Percentiles rank a stretch among this genome's conserved stretches.
Conservation (phyloP, 2,329 filamentous ascomycete species). For the Myriangium duriaei region DNA sequence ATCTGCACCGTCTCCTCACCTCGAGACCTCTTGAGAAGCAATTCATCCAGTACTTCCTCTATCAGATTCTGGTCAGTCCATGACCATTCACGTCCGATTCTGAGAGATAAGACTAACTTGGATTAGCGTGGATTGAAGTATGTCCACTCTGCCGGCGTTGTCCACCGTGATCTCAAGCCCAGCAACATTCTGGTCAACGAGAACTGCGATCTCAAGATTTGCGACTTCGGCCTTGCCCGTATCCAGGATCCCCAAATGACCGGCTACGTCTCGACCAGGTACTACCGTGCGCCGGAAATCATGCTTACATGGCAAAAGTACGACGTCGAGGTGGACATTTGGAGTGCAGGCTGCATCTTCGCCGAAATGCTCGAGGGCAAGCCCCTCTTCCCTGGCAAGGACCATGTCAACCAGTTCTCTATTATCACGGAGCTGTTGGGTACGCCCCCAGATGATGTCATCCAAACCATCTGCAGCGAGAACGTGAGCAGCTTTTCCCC, state of each 20-base stretch:
- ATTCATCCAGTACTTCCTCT: constrained; percentile 99
- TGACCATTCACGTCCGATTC: too few relatives aligned
- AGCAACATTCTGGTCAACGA: constrained; percentile 99
- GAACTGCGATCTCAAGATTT: constrained; percentile 99
- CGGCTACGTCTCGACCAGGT: constrained; percentile 94
- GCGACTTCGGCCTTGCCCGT: constrained; percentile 92
- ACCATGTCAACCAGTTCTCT: constrained; percentile 98
- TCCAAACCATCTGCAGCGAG: constrained; percentile 95
- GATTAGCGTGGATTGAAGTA: constrained; percentile 88
- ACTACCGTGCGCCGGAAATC: constrained; percentile 97
- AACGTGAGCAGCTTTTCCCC: constrained; percentile 49
- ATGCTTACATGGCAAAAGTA: constrained; percentile 99
- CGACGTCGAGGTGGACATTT: constrained; percentile 97
- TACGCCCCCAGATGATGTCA: constrained; percentile 94
- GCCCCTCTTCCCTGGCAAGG: constrained; percentile 94
- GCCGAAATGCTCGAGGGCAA: constrained; percentile 99
- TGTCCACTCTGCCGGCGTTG: constrained; percentile 94
- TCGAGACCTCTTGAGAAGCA: constrained; percentile 96
- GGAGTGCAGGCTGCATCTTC: constrained; percentile 98
- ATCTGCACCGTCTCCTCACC: constrained; percentile 87
- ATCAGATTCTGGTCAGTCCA: constrained; percentile 81
- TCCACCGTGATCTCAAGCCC: constrained; percentile 94
- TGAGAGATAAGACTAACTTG: not conserved
- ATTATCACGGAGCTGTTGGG: constrained; percentile 97
- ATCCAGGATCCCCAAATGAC: constrained; percentile 99